These are phyloP conservation scores for Penicillium sp. DNA, from an alignment of 2,329 filamentous ascomycete species.

Conservation along the genomic window DNA sequence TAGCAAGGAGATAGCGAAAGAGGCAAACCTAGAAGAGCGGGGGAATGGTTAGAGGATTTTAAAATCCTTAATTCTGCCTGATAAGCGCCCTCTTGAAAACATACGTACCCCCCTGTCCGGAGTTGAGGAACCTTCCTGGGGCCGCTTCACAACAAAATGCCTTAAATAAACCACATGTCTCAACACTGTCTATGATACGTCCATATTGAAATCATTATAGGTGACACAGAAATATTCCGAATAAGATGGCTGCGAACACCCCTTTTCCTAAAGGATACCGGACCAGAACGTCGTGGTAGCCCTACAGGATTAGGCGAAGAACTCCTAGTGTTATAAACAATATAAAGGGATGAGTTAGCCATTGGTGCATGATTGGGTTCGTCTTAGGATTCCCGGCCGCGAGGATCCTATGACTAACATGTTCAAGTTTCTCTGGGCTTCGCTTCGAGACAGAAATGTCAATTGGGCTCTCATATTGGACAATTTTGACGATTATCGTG, in stretches of 20 bases:
- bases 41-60: not conserved
- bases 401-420: not conserved
- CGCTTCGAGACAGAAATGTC: not conserved
- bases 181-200: not conserved
- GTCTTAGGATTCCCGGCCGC: not conserved
- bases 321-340: not conserved
- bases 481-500: not conserved
- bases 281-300: not conserved
- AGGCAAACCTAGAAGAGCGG: not conserved
- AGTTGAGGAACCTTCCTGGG: not conserved
- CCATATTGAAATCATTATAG: not conserved
- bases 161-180: not conserved
- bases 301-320: not conserved
- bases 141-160: not conserved
- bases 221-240: not conserved
- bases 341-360: not conserved
- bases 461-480: not conserved
- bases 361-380: not conserved
- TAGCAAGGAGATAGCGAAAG: not conserved
- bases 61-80: not conserved
- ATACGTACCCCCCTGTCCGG: slow-evolving; percentile 1
- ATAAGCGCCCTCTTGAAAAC: not conserved
- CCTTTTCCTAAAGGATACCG: not conserved
- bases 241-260: not conserved
- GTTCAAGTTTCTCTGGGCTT: not conserved